A percentile compares a stretch with the other conserved stretches of the same genome.
phyloP scores from a whole-genome alignment of 164 flowering plant species.

The Piper longum region DNA sequence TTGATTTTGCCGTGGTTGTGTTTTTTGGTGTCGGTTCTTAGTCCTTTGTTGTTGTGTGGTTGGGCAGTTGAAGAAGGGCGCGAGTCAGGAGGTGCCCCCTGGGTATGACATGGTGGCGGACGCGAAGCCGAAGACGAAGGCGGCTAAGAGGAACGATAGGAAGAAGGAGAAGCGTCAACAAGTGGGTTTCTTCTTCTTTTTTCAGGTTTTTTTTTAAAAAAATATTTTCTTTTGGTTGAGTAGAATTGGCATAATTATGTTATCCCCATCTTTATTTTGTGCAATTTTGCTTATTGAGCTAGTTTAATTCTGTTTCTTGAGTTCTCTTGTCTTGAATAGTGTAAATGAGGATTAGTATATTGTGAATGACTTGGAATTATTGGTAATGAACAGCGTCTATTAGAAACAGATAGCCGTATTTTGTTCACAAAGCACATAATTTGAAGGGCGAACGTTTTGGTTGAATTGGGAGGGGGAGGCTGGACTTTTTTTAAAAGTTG shows the following conservation, averaged over 20 bases:
- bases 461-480: too few relatives aligned
- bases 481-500: too few relatives aligned
- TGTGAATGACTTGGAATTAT: too few relatives aligned
- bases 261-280: neutral
- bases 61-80: conserved; percentile 15
- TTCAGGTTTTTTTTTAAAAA: neutral
- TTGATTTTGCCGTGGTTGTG: neutral
- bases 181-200: conserved; percentile 3
- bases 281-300: neutral
- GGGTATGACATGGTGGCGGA: conserved; percentile 21
- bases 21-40: neutral
- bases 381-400: too few relatives aligned
- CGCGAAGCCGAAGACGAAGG: conserved; percentile 21
- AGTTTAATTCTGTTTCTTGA: too few relatives aligned
- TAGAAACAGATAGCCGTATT: too few relatives aligned
- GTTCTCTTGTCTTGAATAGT: too few relatives aligned
- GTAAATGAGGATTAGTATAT: too few relatives aligned
- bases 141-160: conserved; percentile 25
- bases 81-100: conserved; percentile 17
- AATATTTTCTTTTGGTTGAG: neutral
- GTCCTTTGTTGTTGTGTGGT: conserved; percentile 2
- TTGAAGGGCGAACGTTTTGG: too few relatives aligned
- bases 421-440: too few relatives aligned
- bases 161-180: conserved; percentile 27
- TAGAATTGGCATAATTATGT: neutral